These are phyloP conservation scores for Diaporthe citrichinensis DNA, from an alignment of 2,329 filamentous ascomycete species.

Conservation along the genomic window DNA sequence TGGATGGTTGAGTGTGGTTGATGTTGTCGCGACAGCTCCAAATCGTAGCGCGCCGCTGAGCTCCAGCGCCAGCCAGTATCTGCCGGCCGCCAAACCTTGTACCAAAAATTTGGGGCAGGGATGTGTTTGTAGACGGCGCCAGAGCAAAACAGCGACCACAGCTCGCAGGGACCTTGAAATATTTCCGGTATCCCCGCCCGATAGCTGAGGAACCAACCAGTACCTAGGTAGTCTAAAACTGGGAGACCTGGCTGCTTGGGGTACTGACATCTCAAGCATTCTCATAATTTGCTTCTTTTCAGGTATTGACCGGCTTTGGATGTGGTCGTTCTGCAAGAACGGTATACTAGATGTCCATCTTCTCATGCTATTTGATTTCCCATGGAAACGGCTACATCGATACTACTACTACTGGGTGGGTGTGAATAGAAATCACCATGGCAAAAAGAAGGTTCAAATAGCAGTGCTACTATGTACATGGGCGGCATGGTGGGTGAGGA, in stretches of 20 bases:
- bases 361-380: not conserved
- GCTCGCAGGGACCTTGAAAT: conserved; percentile 17
- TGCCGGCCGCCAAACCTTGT: conserved; percentile 34
- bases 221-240: not conserved
- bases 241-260: not conserved
- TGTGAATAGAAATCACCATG: not conserved
- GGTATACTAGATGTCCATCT: not conserved
- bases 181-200: conserved; percentile 9
- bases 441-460: conserved; percentile 11
- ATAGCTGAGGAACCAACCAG: not conserved
- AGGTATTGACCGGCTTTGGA: not conserved
- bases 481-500: not conserved
- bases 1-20: not conserved
- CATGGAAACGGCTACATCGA: too few species aligned
- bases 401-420: not conserved
- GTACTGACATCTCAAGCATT: not conserved
- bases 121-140: not conserved
- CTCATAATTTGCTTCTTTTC: not conserved
- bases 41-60: conserved; percentile 36
- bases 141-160: conserved; percentile 1
- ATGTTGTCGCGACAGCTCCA: conserved; percentile 38
- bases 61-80: conserved; percentile 6
- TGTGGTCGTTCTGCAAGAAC: too few species aligned
- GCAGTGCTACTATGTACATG: not conserved
- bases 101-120: conserved; percentile 33